Evolutionary conservation across 345 rosid genomes (phyloP), one percentile per base, ranked within the genome.

Genomic region (Eucalyptus sideroxylon): DNA sequence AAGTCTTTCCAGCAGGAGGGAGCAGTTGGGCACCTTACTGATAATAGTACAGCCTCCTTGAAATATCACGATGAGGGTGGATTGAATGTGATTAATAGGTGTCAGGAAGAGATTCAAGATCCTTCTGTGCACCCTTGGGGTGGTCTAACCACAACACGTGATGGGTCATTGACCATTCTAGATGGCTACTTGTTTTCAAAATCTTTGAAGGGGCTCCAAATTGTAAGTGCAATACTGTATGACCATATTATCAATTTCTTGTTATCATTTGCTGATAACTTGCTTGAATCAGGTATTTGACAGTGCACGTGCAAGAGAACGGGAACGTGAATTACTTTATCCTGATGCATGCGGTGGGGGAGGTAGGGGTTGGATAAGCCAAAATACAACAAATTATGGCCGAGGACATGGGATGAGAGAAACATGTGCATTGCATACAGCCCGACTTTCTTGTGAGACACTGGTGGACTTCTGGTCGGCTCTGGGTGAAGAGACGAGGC

Each of bases 261-360:
- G 90, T 91, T 91, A 87, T 21, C 85, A 77, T 12, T 77, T 77
- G 90, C 91, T 97, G 87, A 95, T 90, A 4, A 91, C 91, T 92
- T 88, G 45, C 88, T 88, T 90, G 87, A 88, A 87, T 89, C 94
- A 98, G 99, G 99, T 97, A 62, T 97, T 98, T 90, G 98, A 98
- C 92, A 96, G 98, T 94, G 98, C 98, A 47, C 95, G 95, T 86
- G 97, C 96, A 83, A 94, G 99, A 91, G 99, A 97, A 91, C 92
- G 96, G 91, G 98, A 98, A 87, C 96, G 99, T 80, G 98, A 96
- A 92, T 91, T 97, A 93, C 98, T 95, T 90, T 97, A 97, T 94
- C 99, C 99, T 16, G 98, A 97, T 95, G 99, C 99, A 67, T 98
- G 99, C 92, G 99, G 99, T 87, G 99, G 98, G 45, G 99, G 97